Percentiles rank a stretch among this genome's conserved stretches.
phyloP scores from a whole-genome alignment of 192 early-diverging fungal species.

The Helicostylum pulchrum region DNA sequence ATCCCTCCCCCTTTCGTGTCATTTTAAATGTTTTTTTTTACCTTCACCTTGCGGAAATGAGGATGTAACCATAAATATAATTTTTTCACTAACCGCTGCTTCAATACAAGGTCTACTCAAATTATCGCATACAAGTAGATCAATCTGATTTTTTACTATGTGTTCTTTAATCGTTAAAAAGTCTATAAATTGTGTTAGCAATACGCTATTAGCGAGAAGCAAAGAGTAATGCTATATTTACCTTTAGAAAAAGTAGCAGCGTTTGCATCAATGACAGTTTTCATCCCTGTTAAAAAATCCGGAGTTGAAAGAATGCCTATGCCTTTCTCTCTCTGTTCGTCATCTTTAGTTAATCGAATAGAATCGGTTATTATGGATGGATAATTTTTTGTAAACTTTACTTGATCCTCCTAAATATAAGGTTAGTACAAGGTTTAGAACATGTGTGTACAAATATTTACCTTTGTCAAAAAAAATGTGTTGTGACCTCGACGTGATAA shows the following conservation, averaged over 20 bases:
- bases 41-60: constrained; percentile 3
- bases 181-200: neutral
- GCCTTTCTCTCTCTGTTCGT: too few species aligned
- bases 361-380: too few species aligned
- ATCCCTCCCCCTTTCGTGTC: neutral
- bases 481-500: neutral
- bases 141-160: neutral
- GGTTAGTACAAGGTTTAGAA: neutral
- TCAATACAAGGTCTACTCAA: constrained; percentile 14
- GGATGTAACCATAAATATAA: constrained; percentile 28
- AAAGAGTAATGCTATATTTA: too few species aligned
- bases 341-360: too few species aligned
- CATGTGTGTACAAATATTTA: neutral
- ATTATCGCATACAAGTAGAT: neutral
- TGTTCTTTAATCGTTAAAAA: neutral
- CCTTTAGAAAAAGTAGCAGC: neutral
- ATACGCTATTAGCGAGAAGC: too few species aligned
- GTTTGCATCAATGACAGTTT: too few species aligned
- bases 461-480: neutral
- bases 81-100: constrained; percentile 2
- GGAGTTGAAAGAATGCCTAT: too few species aligned
- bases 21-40: neutral
- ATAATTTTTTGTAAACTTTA: neutral
- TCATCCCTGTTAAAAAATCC: too few species aligned
- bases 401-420: neutral